Base-by-base conservation (phyloP, 192 early-diverging fungal genomes). In the Kickxella alabastrina region DNA sequence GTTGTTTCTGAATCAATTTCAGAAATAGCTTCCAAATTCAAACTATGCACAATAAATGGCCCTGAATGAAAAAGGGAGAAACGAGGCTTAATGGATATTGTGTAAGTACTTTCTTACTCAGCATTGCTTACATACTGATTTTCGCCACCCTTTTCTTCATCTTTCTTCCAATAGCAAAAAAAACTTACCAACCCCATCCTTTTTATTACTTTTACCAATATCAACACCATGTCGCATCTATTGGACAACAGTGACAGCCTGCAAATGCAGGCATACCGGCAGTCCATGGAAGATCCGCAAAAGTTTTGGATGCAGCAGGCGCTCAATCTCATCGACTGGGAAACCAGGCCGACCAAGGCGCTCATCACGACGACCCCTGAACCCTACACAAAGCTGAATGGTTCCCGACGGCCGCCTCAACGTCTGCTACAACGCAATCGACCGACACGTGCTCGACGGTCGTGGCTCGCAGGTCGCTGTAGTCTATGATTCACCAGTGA, bases 361-460 rank as follows among this genome's bases (percentile, higher is more conserved):
- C 41, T 51, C 26, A 52, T 45, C 46, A 55, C 18, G n/a, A 25
- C 65, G 0, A 6, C 23, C 10, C 19, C 51, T 8, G 40, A 32
- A 26, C 39, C n/a, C 36, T 53, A 53, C 66, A 48, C 57, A 70
- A 31, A 62, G 75, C 48, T 49, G 68, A 21, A 22, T 92, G 88
- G 85, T 88, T 58, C 80, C 76, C 25, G 80, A 81, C 48, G 85
- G 85, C 26, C 54, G 75, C 55, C 60, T 94, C 48, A 91, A 92
- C 62, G 84, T 87, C 6, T 87, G 85, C 76, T 87, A 83, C 75
- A 95, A 95, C 53, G 77, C 81, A 3, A 53, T 95, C 2, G 87
- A 92, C 51, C 76, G 89, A 10, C 90, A 95, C 57, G 77, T 83
- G 13, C 48, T 71, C 5, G 61, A 59, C 3, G 82, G 81, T 3